Evolutionary conservation across 257 asterid genomes (phyloP).

Genomic region (Lycium barbarum): DNA sequence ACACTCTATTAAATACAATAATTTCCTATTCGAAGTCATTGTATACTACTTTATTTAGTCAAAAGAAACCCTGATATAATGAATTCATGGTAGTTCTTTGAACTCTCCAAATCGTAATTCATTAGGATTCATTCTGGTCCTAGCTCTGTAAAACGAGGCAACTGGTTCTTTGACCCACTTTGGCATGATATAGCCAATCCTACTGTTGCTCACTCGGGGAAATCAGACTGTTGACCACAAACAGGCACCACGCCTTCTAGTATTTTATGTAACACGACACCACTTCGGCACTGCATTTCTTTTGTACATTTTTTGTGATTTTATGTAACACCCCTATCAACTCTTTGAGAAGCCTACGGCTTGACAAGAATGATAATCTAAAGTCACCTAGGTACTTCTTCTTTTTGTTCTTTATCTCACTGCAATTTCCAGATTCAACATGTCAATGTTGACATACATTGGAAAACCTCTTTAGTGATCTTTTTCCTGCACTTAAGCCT

Average conservation of each 20-base stretch:
- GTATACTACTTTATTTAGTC: neutral
- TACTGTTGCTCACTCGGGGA: constrained; percentile 11
- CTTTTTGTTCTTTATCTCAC: neutral
- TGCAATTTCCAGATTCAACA: neutral
- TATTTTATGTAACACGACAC: neutral
- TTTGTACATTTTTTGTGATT: constrained; percentile 8
- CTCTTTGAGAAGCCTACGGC: neutral
- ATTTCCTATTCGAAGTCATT: neutral
- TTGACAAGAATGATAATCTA: neutral
- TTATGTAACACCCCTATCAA: neutral
- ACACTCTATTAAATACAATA: neutral
- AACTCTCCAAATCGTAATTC: neutral
- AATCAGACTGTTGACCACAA: constrained; percentile 13
- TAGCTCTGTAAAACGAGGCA: neutral
- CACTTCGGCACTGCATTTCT: neutral
- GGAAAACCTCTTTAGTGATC: neutral
- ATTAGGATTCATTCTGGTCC: neutral
- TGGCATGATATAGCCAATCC: neutral
- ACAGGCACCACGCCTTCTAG: neutral
- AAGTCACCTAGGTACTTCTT: constrained; percentile 9
- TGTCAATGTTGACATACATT: neutral
- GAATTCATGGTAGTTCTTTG: neutral
- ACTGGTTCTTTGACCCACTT: neutral
- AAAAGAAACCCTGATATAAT: neutral
- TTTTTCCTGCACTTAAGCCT: neutral